Base-by-base conservation (phyloP, 1,284 basidiomycete species). In the Cutaneotrichosporon daszewskae region DNA sequence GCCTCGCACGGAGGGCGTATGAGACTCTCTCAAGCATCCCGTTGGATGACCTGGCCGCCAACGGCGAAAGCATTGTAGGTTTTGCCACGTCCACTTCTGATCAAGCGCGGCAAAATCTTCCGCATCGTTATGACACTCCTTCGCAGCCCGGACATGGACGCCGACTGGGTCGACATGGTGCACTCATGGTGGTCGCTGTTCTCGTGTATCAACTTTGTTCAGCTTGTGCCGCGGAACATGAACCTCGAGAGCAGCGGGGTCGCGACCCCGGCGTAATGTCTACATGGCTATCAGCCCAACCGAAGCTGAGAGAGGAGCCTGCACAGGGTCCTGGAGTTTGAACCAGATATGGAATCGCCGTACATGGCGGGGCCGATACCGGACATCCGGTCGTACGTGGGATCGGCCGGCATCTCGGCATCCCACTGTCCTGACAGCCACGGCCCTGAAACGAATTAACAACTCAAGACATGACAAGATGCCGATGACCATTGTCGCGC, bases 51-150 rank as follows among this genome's bases (percentile, higher is more conserved):
- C 51, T 62, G 7, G 58, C 60, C 2, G 48, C 49, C 4, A 62
- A 62, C 32, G 60, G 60, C 14, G 60, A 62, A 43, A 55, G 54
- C 24, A 62, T 62, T 45, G 55, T 58, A 27, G 47, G 51, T 39
- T 2, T n/a, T 12, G 16, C 8, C 11, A 18, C 4, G 16, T 16
- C 12, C n/a, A 17, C 10, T n/a, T 19, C 38, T 40, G 37, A 36
- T 25, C 6, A 18, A 31, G 53, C 51, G 55, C 0, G 58, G 58
- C n/a, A 60, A 60, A 33, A 53, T 60, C 6, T 40, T 58, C 18
- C 49, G 58, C 2, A 56, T 58, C 28, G 49, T 60, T 20, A 44
- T 58, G 8, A 49, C 50, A 9, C 43, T 60, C 17, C 38, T 60
- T n/a, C 34, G 47, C 8, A 42, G 41, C 16, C 48, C 49, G n/a